phyloP scores from a whole-genome alignment of 371 early-diverging fungal species.

The Mortierella sp. region DNA sequence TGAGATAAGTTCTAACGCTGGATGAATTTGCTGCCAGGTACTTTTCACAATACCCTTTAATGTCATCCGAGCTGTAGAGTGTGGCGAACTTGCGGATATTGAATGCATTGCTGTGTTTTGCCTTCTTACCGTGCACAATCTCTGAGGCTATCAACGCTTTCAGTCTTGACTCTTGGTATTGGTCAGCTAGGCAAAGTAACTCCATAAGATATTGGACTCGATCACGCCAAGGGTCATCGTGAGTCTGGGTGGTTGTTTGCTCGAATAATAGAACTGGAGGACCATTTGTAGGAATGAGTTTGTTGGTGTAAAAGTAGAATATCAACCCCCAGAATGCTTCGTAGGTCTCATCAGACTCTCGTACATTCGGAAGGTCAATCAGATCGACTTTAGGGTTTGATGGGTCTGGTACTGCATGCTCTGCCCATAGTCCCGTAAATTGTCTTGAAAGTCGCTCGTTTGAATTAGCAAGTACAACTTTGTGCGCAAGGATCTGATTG shows the following conservation, averaged over 20 bases:
- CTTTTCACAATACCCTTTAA: conserved; percentile 19
- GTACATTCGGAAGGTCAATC: conserved; percentile 11
- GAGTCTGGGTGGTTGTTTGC: neutral
- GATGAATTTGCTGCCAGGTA: conserved; percentile 7
- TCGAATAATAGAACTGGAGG: neutral
- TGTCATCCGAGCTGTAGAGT: neutral
- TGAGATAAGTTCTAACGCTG: conserved; percentile 8
- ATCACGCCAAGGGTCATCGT: neutral
- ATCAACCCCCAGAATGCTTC: conserved; percentile 29
- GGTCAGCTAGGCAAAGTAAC: conserved; percentile 12
- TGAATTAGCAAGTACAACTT: conserved; percentile 15
- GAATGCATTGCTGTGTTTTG: conserved; percentile 26
- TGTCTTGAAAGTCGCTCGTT: conserved; percentile 13
- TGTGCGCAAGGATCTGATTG: conserved; percentile 29
- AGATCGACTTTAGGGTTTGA: neutral
- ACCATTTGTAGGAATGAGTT: conserved; percentile 15
- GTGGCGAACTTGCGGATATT: conserved; percentile 8
- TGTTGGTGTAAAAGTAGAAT: conserved; percentile 28
- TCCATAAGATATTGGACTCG: conserved; percentile 25
- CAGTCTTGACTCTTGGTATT: conserved; percentile 5
- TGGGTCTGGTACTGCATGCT: neutral
- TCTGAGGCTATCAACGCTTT: conserved; percentile 20
- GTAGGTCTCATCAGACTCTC: neutral
- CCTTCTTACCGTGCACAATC: neutral
- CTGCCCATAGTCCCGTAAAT: conserved; percentile 18